Percentiles rank a stretch among this genome's conserved stretches.
These are phyloP conservation scores for Gremmenia infestans DNA, from an alignment of 2,329 filamentous ascomycete genomes.

Conservation along the genomic window DNA sequence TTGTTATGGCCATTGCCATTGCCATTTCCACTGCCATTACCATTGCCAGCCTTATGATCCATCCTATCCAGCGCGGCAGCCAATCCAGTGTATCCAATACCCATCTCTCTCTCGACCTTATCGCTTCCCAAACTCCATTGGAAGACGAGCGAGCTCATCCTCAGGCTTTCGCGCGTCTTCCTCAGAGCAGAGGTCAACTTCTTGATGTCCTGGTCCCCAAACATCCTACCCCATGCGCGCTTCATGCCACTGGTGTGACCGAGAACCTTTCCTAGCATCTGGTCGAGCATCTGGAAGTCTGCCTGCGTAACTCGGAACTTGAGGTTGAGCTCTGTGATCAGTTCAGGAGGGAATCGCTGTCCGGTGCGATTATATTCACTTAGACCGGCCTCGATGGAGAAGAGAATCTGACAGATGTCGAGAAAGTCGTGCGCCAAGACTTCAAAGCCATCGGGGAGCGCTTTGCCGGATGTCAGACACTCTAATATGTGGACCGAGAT, in stretches of 20 bases:
- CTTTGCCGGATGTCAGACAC: constrained; percentile 53
- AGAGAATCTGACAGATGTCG: constrained; percentile 60
- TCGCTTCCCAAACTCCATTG: constrained; percentile 58
- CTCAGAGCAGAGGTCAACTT: constrained; percentile 53
- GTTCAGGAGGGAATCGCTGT: constrained; percentile 53
- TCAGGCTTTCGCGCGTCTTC: constrained; percentile 55
- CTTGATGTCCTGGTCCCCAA: constrained; percentile 55
- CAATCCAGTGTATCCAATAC: constrained; percentile 63
- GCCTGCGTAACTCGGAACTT: constrained; percentile 57
- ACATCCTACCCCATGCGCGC: constrained; percentile 59
- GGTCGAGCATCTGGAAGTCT: constrained; percentile 59
- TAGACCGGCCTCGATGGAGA: constrained; percentile 64
- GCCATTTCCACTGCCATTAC: background rate
- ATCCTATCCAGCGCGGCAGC: constrained; percentile 58
- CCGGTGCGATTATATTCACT: constrained; percentile 45
- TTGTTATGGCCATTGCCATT: background rate
- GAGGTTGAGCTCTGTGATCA: constrained; percentile 58
- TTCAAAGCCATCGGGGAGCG: constrained; percentile 51
- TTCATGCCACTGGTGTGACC: constrained; percentile 22
- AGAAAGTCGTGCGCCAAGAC: constrained; percentile 61
- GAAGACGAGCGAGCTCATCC: constrained; percentile 60
- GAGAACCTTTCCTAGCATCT: constrained; percentile 55
- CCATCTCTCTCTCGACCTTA: constrained; percentile 54
- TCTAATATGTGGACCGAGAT: constrained; percentile 63
- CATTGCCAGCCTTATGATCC: constrained; percentile 15